Evolutionary conservation across 192 early-diverging fungal genomes (phyloP).

Genomic region (Coemansia sp.): DNA sequence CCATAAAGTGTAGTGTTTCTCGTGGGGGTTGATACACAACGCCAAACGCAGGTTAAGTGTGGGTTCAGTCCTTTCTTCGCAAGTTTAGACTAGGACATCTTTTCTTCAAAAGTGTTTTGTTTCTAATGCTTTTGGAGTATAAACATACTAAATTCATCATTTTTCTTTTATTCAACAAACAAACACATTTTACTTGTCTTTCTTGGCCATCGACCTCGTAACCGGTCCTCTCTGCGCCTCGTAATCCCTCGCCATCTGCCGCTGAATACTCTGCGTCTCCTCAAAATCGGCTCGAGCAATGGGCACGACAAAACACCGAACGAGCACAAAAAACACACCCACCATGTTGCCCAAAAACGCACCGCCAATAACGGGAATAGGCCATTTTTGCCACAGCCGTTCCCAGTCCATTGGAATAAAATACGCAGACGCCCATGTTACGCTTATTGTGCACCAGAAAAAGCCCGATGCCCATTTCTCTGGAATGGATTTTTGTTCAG

Average conservation of each 20-base stretch:
- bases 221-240: background rate
- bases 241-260: conserved; percentile 10
- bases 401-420: conserved; percentile 55
- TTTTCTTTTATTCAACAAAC: too few species aligned
- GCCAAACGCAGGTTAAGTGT: too few species aligned
- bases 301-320: conserved; percentile 42
- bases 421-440: conserved; percentile 35
- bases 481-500: conserved; percentile 19
- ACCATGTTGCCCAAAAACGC: conserved; percentile 44
- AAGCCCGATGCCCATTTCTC: conserved; percentile 51
- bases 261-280: conserved; percentile 20
- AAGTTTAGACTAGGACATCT: too few species aligned
- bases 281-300: conserved; percentile 28
- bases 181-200: conserved; percentile 1
- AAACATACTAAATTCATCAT: too few species aligned
- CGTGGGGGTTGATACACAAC: too few species aligned
- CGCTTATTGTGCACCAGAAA: conserved; percentile 43
- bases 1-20: too few species aligned
- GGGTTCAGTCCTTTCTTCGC: too few species aligned
- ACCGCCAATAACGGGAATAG: conserved; percentile 44
- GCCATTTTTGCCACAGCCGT: conserved; percentile 52
- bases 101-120: too few species aligned
- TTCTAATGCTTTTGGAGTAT: too few species aligned
- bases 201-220: conserved; percentile 9
- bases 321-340: conserved; percentile 32